phyloP scores from a whole-genome alignment of 495 filamentous ascomycete genomes.

The Hypoxylon cercidicola region DNA sequence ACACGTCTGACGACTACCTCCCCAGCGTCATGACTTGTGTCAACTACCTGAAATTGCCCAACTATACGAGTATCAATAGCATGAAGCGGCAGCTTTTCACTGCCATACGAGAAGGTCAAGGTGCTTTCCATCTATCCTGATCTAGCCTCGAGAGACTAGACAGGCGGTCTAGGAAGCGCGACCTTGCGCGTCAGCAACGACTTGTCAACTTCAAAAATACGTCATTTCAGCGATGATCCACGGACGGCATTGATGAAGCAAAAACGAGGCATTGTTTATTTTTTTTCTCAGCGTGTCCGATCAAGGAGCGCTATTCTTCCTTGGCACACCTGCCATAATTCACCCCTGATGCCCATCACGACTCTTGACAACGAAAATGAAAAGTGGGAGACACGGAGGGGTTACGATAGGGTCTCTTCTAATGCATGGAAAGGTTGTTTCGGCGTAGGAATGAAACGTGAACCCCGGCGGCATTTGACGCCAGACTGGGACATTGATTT shows the following conservation, averaged over 20 bases:
- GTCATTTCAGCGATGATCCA: constrained; percentile 7
- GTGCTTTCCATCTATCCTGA: constrained; percentile 96
- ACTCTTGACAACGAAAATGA: constrained; percentile 37
- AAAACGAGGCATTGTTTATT: constrained; percentile 38
- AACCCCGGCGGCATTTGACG: constrained; percentile 36
- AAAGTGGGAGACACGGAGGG: constrained; percentile 34
- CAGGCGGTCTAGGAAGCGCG: background rate
- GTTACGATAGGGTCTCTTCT: constrained; percentile 24
- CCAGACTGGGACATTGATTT: constrained; percentile 36
- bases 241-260: constrained; percentile 33
- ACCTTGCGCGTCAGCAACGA: background rate
- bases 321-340: constrained; percentile 32
- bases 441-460: constrained; percentile 44
- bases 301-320: constrained; percentile 13
- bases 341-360: constrained; percentile 30
- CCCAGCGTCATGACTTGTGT: constrained; percentile 99
- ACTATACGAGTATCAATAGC: constrained; percentile 85
- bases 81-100: constrained; percentile 79
- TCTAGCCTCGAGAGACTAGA: constrained; percentile 1
- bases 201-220: background rate
- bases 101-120: constrained; percentile 97
- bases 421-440: constrained; percentile 47
- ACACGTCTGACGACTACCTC: constrained; percentile 94
- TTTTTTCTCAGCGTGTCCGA: constrained; percentile 15
- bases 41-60: constrained; percentile 98